Base-by-base conservation (phyloP, 805 yeast genomes). In the Pichia insulana region DNA sequence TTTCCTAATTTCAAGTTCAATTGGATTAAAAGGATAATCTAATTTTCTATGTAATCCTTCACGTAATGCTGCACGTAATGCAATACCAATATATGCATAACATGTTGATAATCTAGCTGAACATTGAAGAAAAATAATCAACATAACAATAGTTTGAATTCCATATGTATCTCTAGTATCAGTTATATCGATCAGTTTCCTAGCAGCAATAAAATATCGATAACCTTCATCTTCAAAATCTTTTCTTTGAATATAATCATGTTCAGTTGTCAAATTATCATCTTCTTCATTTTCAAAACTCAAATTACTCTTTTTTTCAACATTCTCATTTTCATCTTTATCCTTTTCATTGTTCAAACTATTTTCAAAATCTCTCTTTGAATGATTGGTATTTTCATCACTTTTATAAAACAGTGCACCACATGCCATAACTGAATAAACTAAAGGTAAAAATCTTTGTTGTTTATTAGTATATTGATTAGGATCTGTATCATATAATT, bases 71-170 rank as follows among this genome's bases (percentile, higher is more conserved):
- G 89, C 78, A 55, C 96, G 67, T 37, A 87, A 62, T 0, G 95
- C 96, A 41, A 86, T 80, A 7, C 96, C 96, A 48, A 87, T 83
- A 58, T 86, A 88, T 0, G 94, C 80, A 59, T 88, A 87, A 59
- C 96, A 86, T 1, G 94, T 83, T 0, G 90, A 80, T 43, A 88
- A 67, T 49, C 92, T 71, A 0, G 96, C 95, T 3, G 94, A 82
- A 55, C 95, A 86, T 61, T 88, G 96, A 38, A 88, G 63, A 61
- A 85, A 88, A 49, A 87, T 69, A 18, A 85, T 80, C 72, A 88
- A 69, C 89, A 86, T 85, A 28, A 88, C 86, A 42, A 87, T 73
- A 0, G 96, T 80, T 62, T 87, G 95, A 46, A 87, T 85, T 10
- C 92, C 80, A 50, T 76, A 78, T 6, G 83, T 72, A 58, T 85